Percentiles rank a stretch among this genome's conserved stretches.
Conservation (phyloP, 495 filamentous ascomycete species). For the Aspergillus sparsus region DNA sequence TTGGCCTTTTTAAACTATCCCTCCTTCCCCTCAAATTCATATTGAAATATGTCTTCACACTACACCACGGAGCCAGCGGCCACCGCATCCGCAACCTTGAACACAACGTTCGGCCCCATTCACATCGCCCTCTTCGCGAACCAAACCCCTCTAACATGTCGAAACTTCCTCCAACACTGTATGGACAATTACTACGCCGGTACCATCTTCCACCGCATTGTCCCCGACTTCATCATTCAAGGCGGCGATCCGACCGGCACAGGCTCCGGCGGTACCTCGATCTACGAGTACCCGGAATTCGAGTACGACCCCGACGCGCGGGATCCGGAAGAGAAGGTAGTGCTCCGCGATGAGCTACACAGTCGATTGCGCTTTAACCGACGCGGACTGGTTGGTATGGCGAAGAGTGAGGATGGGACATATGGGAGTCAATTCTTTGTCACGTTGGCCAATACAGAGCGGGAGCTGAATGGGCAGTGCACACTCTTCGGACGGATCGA, state of each 20-base stretch:
- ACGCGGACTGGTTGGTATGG: conserved; percentile 87
- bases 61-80: conserved; percentile 94
- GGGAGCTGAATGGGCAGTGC: conserved; percentile 85
- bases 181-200: conserved; percentile 91
- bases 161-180: conserved; percentile 95
- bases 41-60: conserved; percentile 67
- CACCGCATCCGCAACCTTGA: conserved; percentile 84
- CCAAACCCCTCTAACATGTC: conserved; percentile 85
- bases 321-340: conserved; percentile 57
- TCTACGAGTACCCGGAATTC: conserved; percentile 83
- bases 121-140: conserved; percentile 90
- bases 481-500: conserved; percentile 92
- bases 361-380: conserved; percentile 89
- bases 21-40: no score
- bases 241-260: conserved; percentile 94
- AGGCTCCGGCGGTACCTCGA: conserved; percentile 85
- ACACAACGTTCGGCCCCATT: conserved; percentile 87
- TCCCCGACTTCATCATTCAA: conserved; percentile 89
- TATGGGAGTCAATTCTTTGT: conserved; percentile 98
- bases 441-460: conserved; percentile 74
- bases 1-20: no score
- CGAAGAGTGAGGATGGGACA: conserved; percentile 68
- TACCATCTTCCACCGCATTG: conserved; percentile 90
- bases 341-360: conserved; percentile 89
- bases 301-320: conserved; percentile 65